Base-by-base conservation (phyloP, 2,329 filamentous ascomycete species). In the Trichoderma asperellum region DNA sequence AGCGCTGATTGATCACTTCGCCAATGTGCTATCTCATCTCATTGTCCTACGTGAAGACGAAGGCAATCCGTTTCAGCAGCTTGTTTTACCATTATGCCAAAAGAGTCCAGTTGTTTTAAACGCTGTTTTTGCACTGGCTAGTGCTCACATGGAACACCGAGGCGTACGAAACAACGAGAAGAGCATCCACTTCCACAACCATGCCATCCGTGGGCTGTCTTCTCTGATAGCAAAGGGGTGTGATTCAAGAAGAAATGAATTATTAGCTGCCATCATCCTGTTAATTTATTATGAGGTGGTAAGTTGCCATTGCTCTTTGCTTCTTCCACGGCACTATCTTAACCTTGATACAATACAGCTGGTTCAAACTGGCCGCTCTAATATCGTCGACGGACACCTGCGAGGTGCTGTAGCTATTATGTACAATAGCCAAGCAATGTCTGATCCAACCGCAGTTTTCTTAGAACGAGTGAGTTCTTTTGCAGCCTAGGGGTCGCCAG, bases 81-180 rank as follows among this genome's bases (percentile, higher is more conserved):
- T 89, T 16, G 85, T 90, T 10, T 78, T 90, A n/a, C 88, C 88
- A 2, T 79, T 90, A 49, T 87, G 86, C 2, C 81, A 84, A 60
- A 81, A 76, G 55, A 88, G 86, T 74, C 81, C 81, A 0, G 84
- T 87, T 1, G 85, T 97, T 4, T 91, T 92, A 78, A 93, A 96
- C 75, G 93, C 94, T 11, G 91, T 97, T 70, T 94, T 92, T 70
- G 93, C 94, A 0, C 82, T 97, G 8, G 88, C 93, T 0, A 92
- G 91, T 68, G 95, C 94, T 70, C 96, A 97, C 77, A 82, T 96
- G 69, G 91, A 95, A 72, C 93, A 87, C 60, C 80, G 86, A 32
- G 86, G 86, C 2, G 79, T 87, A 6, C 79, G 83, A 32, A 85
- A 83, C 27, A 76, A 79, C 24, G 86, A 89, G 73, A 86, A 84